Base-by-base conservation (phyloP, 805 yeast species). In the Blastobotrys chiropterorum region DNA sequence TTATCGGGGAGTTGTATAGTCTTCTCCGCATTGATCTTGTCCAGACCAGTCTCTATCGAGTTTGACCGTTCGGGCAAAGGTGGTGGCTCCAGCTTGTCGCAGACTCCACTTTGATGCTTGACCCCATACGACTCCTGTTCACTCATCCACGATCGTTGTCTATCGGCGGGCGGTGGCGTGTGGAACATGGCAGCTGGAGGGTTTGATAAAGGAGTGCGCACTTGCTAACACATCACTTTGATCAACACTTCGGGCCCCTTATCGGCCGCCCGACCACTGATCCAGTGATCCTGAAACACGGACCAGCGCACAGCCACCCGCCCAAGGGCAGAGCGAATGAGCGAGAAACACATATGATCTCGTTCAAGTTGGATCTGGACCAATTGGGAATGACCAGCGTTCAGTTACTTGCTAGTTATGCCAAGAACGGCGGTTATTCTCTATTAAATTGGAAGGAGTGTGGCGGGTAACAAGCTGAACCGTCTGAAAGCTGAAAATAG, bases 51-150 rank as follows among this genome's bases (percentile, higher is more conserved):
- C 15, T 43, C 20, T 43, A 17, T 43, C 11, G 20, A 14, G 6
- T 17, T 5, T 14, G 16, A 14, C 30, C 21, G 26, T 14, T 20
- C 30, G 5, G 15, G 15, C 22, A 21, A 5, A 7, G 17, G 8
- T n/a, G 46, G 15, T 8, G 17, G 26, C n/a, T 43, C 43, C 22
- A 60, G 53, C 19, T 52, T 42, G 11, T 55, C 38, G 1, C 63
- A 63, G 31, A 60, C 55, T 34, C 49, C n/a, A 8, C 43, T 15
- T 26, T 13, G 20, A 22, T 13, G 16, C 20, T 21, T 20, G 14
- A 51, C 19, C 3, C 57, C 59, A 44, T 58, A 58, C 20, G 60
- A 56, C 46, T 55, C 60, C 49, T 51, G 43, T 38, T 55, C 59
- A 1, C 55, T 55, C 47, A 56, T 17, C 56, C 52, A 52, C 11